These are phyloP conservation scores for Jasminum sambac DNA, from an alignment of 257 asterid genomes.

Conservation along the genomic window DNA sequence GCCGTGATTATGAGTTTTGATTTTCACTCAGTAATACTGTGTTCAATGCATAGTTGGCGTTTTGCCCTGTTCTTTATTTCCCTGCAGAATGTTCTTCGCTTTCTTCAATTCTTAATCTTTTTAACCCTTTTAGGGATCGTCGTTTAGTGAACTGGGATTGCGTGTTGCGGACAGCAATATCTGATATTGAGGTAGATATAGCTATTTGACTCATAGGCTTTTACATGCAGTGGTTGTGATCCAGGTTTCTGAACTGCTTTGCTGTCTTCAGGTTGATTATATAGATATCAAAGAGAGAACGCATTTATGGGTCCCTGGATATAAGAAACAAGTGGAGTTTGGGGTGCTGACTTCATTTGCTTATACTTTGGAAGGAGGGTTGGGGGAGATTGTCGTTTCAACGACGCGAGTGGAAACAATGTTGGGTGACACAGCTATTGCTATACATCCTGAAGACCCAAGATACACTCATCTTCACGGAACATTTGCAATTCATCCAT, in stretches of 20 bases:
- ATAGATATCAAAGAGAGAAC: slow-evolving; percentile 77
- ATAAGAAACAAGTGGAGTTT: slow-evolving; percentile 77
- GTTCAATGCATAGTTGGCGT: not conserved
- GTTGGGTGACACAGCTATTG: slow-evolving; percentile 98
- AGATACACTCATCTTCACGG: slow-evolving; percentile 87
- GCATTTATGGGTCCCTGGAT: slow-evolving; percentile 66
- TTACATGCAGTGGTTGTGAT: slow-evolving; percentile 7
- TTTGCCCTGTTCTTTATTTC: slow-evolving; percentile 8
- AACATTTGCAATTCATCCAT: slow-evolving; percentile 83
- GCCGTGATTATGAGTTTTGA: no score
- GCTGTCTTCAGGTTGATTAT: slow-evolving; percentile 65
- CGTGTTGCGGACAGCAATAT: slow-evolving; percentile 86
- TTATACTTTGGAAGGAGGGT: slow-evolving; percentile 81
- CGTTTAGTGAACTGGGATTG: slow-evolving; percentile 98
- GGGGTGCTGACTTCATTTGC: slow-evolving; percentile 96
- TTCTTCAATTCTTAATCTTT: slow-evolving; percentile 16
- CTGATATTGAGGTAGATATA: slow-evolving; percentile 83
- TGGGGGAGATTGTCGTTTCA: slow-evolving; percentile 90
- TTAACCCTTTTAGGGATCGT: slow-evolving; percentile 53
- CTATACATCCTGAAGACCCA: slow-evolving; percentile 85
- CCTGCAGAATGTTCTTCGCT: slow-evolving; percentile 6
- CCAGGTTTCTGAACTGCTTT: slow-evolving; percentile 25
- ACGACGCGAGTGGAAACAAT: slow-evolving; percentile 95
- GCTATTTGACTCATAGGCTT: slow-evolving; percentile 3
- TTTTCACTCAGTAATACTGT: no score